Base-by-base conservation (phyloP, 805 yeast genomes). In the Suhomyces prunicola region DNA sequence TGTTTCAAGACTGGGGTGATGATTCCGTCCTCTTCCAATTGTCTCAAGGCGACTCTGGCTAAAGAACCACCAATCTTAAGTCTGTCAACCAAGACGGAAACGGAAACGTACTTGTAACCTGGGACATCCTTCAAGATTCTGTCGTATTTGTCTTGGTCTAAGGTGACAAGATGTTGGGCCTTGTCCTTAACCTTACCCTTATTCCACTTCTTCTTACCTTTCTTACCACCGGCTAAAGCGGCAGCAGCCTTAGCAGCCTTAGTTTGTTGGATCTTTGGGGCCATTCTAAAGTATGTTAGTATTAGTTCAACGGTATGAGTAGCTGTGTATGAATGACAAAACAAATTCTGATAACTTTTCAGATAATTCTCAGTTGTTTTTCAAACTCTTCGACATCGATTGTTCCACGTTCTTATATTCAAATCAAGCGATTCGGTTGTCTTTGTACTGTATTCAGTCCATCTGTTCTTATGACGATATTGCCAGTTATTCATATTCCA, bases 181-280 rank as follows among this genome's bases (percentile, higher is more conserved):
- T 89, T 93, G 83, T 94, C 99, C 92, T 96, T 94, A 80, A 91
- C 97, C 87, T 96, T 91, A 82, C 97, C 97, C 87, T 93, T 92
- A 88, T 96, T 89, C 99, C 98, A 94, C 97, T 94, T 94, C 96
- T 94, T 93, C 91, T 94, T 94, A 81, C 97, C 90, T 78, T 93
- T 91, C 89, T 92, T 92, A 87, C 97, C 97, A 88, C 97, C 97
- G 79, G 97, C 97, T 87, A 90, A 84, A 80, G 97, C 98, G 84
- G 98, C 98, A 75, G 98, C 97, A 76, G 55, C 97, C 86, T 93
- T 93, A 76, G 97, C 97, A 81, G 97, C 97, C 85, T 93, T 93
- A 75, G 97, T 88, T 81, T 90, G 92, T 87, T 93, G 97, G 83
- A 90, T 84, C 84, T 93, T 93, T 85, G 97, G 97, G 81, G 97